Conservation (phyloP, 2,329 filamentous ascomycete genomes). For the Calonectria hawksworthii region DNA sequence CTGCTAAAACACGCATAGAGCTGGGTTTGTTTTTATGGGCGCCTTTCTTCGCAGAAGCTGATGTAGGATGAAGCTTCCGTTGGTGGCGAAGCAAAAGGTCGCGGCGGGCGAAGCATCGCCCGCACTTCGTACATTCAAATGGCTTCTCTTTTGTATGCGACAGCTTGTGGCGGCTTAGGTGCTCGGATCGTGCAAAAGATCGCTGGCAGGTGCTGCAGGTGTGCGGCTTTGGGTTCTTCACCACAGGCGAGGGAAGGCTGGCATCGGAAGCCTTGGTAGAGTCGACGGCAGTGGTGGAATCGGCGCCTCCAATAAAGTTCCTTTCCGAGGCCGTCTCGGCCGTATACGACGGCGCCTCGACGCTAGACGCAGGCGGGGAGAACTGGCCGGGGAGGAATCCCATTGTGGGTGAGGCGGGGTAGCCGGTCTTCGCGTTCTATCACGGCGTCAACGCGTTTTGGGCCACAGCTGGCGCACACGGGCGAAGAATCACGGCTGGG, state of each 20-base stretch:
- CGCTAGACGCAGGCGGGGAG: neutral
- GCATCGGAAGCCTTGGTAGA: conserved; percentile 57
- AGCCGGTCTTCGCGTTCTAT: neutral
- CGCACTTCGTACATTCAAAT: conserved; percentile 96
- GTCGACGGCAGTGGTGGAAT: conserved; percentile 65
- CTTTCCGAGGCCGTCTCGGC: neutral
- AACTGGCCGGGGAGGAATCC: neutral
- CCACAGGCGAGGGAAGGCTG: conserved; percentile 86
- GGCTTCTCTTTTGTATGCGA: conserved; percentile 99
- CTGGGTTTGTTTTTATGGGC: neutral
- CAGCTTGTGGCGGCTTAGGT: conserved; percentile 96
- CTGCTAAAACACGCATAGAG: neutral
- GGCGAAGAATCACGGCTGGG: neutral
- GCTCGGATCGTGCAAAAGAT: conserved; percentile 94
- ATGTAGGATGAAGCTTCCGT: conserved; percentile 97
- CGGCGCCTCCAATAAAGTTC: neutral
- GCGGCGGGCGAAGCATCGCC: conserved; percentile 92
- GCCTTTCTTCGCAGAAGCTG: conserved; percentile 49
- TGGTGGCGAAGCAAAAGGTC: conserved; percentile 95
- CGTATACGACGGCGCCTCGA: neutral
- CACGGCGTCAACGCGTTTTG: neutral
- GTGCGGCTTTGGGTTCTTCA: conserved; percentile 96
- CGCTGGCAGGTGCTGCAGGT: conserved; percentile 91
- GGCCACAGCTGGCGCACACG: neutral
- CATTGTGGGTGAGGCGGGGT: neutral